Percentiles rank a stretch among this genome's conserved stretches.
These are phyloP conservation scores for Lablab purpureus DNA, from an alignment of 306 rosid species.

Conservation along the genomic window DNA sequence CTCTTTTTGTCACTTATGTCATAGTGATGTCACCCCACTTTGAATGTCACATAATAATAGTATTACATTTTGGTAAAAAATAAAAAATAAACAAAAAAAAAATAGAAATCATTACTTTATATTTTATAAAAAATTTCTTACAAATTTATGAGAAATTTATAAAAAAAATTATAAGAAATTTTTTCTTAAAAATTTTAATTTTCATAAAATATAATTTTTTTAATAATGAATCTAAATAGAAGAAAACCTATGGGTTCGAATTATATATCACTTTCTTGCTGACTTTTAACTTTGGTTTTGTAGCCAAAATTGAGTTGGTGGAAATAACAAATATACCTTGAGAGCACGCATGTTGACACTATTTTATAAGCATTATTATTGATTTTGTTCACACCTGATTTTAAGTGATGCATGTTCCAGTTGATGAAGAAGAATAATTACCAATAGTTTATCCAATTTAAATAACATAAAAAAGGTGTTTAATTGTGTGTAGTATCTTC, in stretches of 20 bases:
- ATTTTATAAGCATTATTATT: background rate
- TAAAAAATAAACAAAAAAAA: background rate
- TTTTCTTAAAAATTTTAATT: no score
- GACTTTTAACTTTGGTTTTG: background rate
- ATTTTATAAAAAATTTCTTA: no score
- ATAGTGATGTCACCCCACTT: background rate
- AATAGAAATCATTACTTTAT: no score
- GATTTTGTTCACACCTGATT: no score
- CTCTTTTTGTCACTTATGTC: background rate
- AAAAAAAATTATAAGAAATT: no score
- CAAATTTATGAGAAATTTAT: no score
- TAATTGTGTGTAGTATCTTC: no score
- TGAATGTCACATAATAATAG: no score
- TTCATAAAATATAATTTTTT: no score
- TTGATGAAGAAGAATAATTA: background rate
- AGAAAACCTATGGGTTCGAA: background rate
- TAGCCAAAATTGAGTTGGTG: background rate
- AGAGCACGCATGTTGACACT: background rate
- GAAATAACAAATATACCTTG: background rate
- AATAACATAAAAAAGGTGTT: background rate
- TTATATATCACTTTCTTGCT: conserved; percentile 3
- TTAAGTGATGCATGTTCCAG: background rate
- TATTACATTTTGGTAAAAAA: background rate
- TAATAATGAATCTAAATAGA: no score
- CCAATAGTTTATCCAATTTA: background rate